Evolutionary conservation across 139 green algal genomes (phyloP).

Genomic region (Coelastrella sp.): DNA sequence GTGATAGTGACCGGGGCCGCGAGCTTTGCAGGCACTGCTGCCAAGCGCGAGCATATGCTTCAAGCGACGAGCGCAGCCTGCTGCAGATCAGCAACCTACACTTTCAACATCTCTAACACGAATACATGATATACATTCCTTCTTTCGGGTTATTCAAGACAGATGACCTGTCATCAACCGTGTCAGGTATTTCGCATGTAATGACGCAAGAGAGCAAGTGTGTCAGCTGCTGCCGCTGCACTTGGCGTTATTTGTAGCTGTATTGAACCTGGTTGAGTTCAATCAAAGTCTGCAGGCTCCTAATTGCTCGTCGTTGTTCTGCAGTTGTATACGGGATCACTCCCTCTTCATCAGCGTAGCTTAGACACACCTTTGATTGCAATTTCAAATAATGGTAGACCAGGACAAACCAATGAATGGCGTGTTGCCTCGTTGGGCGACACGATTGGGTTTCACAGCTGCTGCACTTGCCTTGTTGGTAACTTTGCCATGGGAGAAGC

Average conservation of each 20-base stretch:
- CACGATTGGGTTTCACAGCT: background rate
- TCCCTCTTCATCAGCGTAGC: background rate
- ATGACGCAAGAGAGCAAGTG: background rate
- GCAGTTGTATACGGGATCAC: background rate
- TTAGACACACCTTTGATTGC: background rate
- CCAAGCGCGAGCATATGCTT: too few relatives aligned
- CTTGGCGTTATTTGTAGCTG: background rate
- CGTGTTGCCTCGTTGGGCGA: background rate
- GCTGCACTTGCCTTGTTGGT: background rate
- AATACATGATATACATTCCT: too few relatives aligned
- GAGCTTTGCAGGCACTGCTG: too few relatives aligned
- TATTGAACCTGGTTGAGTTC: background rate
- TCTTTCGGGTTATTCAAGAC: background rate
- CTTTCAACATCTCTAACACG: too few relatives aligned
- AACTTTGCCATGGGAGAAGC: conserved; percentile 25
- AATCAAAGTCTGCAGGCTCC: background rate
- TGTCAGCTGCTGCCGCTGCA: too few relatives aligned
- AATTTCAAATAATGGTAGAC: background rate
- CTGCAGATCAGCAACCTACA: too few relatives aligned
- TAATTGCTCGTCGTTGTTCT: background rate
- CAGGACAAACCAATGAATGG: background rate
- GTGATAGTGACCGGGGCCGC: too few relatives aligned
- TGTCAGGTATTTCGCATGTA: background rate
- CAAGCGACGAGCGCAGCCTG: too few relatives aligned
- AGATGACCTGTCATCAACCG: background rate